Evolutionary conservation across 495 filamentous ascomycete genomes (phyloP).

Genomic region (Hamigera avellanea): DNA sequence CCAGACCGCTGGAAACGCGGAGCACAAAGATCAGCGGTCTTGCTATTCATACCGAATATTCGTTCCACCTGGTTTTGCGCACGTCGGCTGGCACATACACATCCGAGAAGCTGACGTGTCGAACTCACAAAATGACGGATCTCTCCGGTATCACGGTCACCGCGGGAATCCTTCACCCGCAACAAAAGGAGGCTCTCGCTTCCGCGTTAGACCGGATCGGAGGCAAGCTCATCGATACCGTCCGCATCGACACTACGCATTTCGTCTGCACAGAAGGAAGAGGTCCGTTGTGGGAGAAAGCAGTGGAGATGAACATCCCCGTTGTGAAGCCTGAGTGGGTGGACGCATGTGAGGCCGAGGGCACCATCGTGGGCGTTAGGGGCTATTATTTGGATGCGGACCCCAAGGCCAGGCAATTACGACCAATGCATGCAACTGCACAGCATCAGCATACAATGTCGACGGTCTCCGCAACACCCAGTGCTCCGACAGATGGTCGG

Average conservation of each 20-base stretch:
- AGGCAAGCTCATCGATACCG: slow-evolving; percentile 79
- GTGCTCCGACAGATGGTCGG: slow-evolving; percentile 12
- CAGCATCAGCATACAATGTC: slow-evolving; percentile 32
- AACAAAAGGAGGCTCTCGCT: slow-evolving; percentile 60
- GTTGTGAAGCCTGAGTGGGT: slow-evolving; percentile 98
- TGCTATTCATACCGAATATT: slow-evolving; percentile 89
- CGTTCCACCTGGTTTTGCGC: slow-evolving; percentile 82
- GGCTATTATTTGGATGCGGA: slow-evolving; percentile 93
- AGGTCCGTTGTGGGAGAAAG: slow-evolving; percentile 85
- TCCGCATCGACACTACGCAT: slow-evolving; percentile 95
- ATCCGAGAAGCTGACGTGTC: slow-evolving; percentile 72
- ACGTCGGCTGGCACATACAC: slow-evolving; percentile 81
- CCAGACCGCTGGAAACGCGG: slow-evolving; percentile 69
- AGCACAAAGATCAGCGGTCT: slow-evolving; percentile 96
- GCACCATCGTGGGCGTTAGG: slow-evolving; percentile 85
- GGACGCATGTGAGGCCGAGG: slow-evolving; percentile 84
- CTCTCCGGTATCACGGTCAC: slow-evolving; percentile 93
- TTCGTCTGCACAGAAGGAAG: slow-evolving; percentile 97
- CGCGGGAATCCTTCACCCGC: slow-evolving; percentile 69
- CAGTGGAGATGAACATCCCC: slow-evolving; percentile 94
- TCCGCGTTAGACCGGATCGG: slow-evolving; percentile 78
- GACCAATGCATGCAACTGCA: slow-evolving; percentile 28
- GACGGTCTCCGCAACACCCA: slow-evolving; percentile 13
- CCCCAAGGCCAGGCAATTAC: slow-evolving; percentile 49
- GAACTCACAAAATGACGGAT: slow-evolving; percentile 98